These are phyloP conservation scores for Dendrothele bispora DNA, from an alignment of 768 basidiomycete genomes.

Conservation along the genomic window DNA sequence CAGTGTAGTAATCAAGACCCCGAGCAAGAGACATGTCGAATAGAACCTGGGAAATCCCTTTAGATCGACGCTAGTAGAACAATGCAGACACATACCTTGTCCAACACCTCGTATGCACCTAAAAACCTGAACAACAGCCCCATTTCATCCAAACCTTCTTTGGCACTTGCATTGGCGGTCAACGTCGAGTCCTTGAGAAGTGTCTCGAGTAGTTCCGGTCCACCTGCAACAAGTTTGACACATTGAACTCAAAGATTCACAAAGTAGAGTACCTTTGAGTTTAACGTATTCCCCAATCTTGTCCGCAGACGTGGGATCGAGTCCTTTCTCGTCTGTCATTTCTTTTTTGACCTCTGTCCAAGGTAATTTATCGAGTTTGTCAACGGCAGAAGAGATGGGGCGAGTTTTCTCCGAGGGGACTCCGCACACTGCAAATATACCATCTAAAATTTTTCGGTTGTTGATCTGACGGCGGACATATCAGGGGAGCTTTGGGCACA, in stretches of 20 bases:
- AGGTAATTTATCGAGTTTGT: slow-evolving; percentile 96
- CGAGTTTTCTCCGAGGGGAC: slow-evolving; percentile 89
- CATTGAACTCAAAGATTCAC: neutral
- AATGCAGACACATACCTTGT: slow-evolving; percentile 64
- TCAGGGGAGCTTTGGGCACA: no score
- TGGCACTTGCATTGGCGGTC: slow-evolving; percentile 70
- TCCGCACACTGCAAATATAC: slow-evolving; percentile 95
- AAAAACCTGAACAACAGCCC: slow-evolving; percentile 79
- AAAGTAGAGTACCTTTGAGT: slow-evolving; percentile 68
- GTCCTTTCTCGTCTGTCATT: slow-evolving; percentile 95
- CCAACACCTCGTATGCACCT: slow-evolving; percentile 72
- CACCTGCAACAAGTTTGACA: slow-evolving; percentile 47
- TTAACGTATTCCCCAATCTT: slow-evolving; percentile 97
- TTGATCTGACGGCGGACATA: no score
- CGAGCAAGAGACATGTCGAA: slow-evolving; percentile 98
- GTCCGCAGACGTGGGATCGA: slow-evolving; percentile 80
- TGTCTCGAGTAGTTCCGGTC: slow-evolving; percentile 70
- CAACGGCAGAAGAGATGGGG: slow-evolving; percentile 92
- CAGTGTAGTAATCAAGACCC: slow-evolving; percentile 97
- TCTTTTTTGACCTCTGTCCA: slow-evolving; percentile 94
- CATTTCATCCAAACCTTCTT: slow-evolving; percentile 88
- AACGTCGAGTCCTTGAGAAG: slow-evolving; percentile 65
- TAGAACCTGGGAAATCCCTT: slow-evolving; percentile 75
- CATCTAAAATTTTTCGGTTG: slow-evolving; percentile 95
- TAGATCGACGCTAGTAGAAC: no score